These are phyloP conservation scores for Citrullus colocynthis DNA, from an alignment of 306 rosid species.

Conservation along the genomic window DNA sequence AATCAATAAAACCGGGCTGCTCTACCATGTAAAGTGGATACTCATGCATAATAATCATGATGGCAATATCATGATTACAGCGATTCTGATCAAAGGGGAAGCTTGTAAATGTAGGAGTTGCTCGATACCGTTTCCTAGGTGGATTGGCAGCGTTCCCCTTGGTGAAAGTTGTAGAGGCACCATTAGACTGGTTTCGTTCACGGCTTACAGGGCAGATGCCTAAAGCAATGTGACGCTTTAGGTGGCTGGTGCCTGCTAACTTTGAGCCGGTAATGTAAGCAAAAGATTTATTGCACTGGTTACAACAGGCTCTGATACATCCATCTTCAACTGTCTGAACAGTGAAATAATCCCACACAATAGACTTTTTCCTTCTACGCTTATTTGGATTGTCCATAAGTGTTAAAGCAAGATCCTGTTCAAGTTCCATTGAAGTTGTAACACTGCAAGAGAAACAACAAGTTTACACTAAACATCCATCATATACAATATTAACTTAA, in stretches of 20 bases:
- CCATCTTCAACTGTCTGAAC: slow-evolving; percentile 51
- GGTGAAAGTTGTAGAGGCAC: slow-evolving; percentile 16
- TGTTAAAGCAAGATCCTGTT: slow-evolving; percentile 20
- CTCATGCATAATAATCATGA: slow-evolving; percentile 74
- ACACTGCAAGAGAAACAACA: not conserved
- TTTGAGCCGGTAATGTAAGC: slow-evolving; percentile 68
- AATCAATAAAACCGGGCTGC: slow-evolving; percentile 59
- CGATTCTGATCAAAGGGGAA: slow-evolving; percentile 48
- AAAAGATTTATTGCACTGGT: slow-evolving; percentile 66
- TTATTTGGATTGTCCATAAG: slow-evolving; percentile 28
- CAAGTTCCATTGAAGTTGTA: slow-evolving; percentile 31
- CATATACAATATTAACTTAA: not conserved
- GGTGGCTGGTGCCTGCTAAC: slow-evolving; percentile 79
- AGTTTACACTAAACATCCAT: not conserved
- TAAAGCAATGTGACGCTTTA: slow-evolving; percentile 60
- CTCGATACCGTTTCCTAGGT: slow-evolving; percentile 44
- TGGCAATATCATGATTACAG: slow-evolving; percentile 54
- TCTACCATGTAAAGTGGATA: slow-evolving; percentile 82
- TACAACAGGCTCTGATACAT: slow-evolving; percentile 54
- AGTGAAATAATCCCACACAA: slow-evolving; percentile 84
- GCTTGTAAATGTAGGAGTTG: slow-evolving; percentile 22
- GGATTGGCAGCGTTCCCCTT: slow-evolving; percentile 22
- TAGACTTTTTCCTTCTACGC: slow-evolving; percentile 61
- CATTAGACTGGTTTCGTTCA: slow-evolving; percentile 33
- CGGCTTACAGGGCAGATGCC: slow-evolving; percentile 66